Base-by-base conservation (phyloP, 306 rosid genomes). In the Pterocarpus macrocarpus region DNA sequence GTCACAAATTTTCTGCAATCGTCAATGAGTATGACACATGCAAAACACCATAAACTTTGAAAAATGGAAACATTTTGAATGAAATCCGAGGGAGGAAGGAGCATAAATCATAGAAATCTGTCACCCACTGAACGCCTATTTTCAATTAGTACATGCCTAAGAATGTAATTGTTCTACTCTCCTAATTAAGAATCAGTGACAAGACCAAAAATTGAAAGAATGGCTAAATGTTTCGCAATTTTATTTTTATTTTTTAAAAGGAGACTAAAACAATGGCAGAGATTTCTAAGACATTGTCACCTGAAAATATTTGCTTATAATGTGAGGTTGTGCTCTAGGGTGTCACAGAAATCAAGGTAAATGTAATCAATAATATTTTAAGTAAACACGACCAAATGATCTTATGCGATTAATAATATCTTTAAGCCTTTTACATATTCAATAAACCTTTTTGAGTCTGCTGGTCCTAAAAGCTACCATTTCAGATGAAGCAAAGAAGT, bases 401-500 rank as follows among this genome's bases (percentile, higher is more conserved):
- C 28, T 22, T 22, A 22, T 22, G 28, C 28, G 28, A 22, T 22
- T 22, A 17, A 17, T 44, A 61, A 59, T 45, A 57, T 35, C 53
- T 43, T 56, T 2, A 55, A 34, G 11, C 39, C 17, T 9, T 41
- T 57, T 43, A 32, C 11, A 7, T 17, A 62, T 47, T 76, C 12
- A 50, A 49, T 22, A 64, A 64, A 17, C 28, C 28, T 52, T 77
- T 50, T 55, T 38, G 16, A 52, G 17, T 39, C 66, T 7, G 33
- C 32, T 64, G 80, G 69, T 73, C 80, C 69, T 14, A 53, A 55
- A 67, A 81, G 75, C 67, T 43, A 64, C 34, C 67, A 41, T 56
- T 81, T 64, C 33, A 71, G 83, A 70, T 45, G 77, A 9, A 59
- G 61, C 70, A 34, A 44, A 63, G 41, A 34, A 17, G 52, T 17